A percentile compares a stretch with the other conserved stretches of the same genome.
These are phyloP conservation scores for Penicillium sp. DNA, from an alignment of 2,329 filamentous ascomycete genomes.

Conservation along the genomic window DNA sequence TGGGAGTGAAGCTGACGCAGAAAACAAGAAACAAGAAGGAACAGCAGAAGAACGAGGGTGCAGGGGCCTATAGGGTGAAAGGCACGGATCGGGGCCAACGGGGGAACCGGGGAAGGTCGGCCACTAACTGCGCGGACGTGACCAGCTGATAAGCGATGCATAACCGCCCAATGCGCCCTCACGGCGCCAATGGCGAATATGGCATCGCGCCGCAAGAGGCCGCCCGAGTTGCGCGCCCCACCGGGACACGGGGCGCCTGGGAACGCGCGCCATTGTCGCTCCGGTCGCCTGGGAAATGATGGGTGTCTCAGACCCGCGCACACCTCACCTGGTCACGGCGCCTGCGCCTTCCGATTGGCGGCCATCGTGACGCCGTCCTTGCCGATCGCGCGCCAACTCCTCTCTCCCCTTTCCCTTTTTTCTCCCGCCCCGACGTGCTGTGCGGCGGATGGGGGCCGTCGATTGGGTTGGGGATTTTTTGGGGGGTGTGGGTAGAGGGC, in stretches of 20 bases:
- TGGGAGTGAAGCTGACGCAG: no score
- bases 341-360: conserved; percentile 27
- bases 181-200: conserved; percentile 14
- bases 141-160: conserved; percentile 22
- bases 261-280: conserved; percentile 27
- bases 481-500: not conserved
- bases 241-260: conserved; percentile 31
- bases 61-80: no score
- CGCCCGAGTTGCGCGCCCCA: conserved; percentile 5
- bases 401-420: conserved; percentile 7
- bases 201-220: conserved; percentile 1
- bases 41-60: no score
- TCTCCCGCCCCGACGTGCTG: no score
- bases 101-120: no score
- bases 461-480: no score
- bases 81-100: no score
- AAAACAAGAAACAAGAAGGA: no score
- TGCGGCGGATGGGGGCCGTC: no score
- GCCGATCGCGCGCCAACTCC: conserved; percentile 42
- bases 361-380: conserved; percentile 29
- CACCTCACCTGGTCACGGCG: conserved; percentile 20
- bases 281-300: conserved; percentile 21
- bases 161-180: conserved; percentile 22
- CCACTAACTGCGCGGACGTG: conserved; percentile 8
- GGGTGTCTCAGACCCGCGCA: conserved; percentile 30